Percentiles rank a stretch among this genome's conserved stretches.
phyloP scores from a whole-genome alignment of 2,329 filamentous ascomycete species.

The Chaetomium olivaceum region DNA sequence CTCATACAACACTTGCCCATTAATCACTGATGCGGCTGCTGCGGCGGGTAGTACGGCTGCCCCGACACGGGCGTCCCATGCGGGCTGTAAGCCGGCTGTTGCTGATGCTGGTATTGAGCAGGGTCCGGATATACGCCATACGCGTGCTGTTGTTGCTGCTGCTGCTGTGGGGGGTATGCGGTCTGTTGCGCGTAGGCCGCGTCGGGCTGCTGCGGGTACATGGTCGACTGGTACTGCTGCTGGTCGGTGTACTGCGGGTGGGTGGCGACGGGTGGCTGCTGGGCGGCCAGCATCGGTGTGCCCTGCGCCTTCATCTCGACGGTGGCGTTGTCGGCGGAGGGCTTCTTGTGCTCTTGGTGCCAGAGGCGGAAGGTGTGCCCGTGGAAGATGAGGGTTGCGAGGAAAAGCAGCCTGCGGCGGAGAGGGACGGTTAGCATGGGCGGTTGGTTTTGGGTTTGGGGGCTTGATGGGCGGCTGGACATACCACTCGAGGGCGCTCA shows the following conservation, averaged over 20 bases:
- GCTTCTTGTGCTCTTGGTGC: conserved; percentile 29
- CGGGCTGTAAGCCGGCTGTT: conserved; percentile 7
- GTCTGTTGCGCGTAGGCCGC: not conserved
- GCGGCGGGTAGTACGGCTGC: conserved; percentile 24
- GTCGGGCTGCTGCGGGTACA: conserved; percentile 19
- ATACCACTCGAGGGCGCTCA: conserved; percentile 37
- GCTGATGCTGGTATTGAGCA: not conserved
- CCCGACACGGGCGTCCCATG: conserved; percentile 18
- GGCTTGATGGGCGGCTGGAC: conserved; percentile 1
- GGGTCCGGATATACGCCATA: conserved; percentile 13
- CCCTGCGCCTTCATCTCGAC: conserved; percentile 37
- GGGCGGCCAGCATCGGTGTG: conserved; percentile 25
- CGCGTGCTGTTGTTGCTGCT: conserved; percentile 12
- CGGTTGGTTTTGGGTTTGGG: not conserved
- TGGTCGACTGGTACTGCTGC: conserved; percentile 28
- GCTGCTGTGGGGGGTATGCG: conserved; percentile 19
- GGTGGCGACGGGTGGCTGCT: conserved; percentile 4
- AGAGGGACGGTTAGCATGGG: not conserved
- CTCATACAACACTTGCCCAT: not conserved
- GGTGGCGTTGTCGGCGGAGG: conserved; percentile 28
- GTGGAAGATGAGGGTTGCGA: conserved; percentile 34
- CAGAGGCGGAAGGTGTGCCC: conserved; percentile 36
- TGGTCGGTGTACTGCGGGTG: conserved; percentile 30
- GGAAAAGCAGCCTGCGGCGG: conserved; percentile 28
- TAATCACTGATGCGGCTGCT: not conserved